phyloP scores from a whole-genome alignment of 805 yeast genomes.

The Martiniozyma abietophila region DNA sequence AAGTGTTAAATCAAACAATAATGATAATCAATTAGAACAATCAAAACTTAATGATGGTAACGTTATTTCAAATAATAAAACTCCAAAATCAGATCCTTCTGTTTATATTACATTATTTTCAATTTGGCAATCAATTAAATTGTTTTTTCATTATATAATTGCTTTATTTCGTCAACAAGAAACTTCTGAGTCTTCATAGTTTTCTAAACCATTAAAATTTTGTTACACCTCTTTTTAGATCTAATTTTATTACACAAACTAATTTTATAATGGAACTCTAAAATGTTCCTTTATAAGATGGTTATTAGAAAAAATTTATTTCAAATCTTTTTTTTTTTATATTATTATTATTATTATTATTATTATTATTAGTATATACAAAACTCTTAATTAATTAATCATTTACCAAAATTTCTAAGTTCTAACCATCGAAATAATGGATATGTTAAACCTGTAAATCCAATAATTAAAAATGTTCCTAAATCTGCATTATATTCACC shows the following conservation, averaged over 20 bases:
- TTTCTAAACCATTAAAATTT: no score
- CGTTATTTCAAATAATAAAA: constrained; percentile 1
- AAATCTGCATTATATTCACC: constrained; percentile 72
- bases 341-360: no score
- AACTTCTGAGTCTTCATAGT: neutral
- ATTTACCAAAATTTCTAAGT: constrained; percentile 41
- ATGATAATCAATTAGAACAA: neutral
- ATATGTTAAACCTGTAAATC: constrained; percentile 53
- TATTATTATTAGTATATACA: no score
- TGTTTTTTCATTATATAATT: constrained; percentile 15
- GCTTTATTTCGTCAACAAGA: constrained; percentile 12
- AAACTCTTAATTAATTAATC: neutral
- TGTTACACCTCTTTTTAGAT: no score
- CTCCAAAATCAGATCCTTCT: no score
- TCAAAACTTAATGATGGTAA: neutral
- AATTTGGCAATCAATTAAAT: constrained; percentile 12
- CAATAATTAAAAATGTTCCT: constrained; percentile 75
- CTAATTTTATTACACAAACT: no score
- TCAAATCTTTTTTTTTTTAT: no score
- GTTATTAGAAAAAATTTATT: no score
- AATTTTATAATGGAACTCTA: no score
- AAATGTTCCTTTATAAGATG: no score
- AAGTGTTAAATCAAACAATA: neutral
- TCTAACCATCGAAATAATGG: constrained; percentile 62
- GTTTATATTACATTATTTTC: no score